Evolutionary conservation across 139 green algal genomes (phyloP).

Genomic region (Microglena sp.): DNA sequence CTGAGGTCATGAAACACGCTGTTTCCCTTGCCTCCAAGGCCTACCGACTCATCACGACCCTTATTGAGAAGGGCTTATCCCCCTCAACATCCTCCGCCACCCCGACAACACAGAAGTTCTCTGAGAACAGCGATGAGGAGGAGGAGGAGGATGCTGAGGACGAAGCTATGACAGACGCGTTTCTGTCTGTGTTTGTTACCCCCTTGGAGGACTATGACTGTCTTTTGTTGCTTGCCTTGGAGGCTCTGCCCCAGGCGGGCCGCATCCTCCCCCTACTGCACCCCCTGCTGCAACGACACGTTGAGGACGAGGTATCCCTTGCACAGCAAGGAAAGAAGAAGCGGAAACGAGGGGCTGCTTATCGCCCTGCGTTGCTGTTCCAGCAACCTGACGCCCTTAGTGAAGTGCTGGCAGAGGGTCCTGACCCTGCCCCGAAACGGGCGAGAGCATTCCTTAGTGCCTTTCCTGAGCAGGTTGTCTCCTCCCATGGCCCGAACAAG

Average conservation of each 20-base stretch:
- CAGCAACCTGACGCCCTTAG: slow-evolving; percentile 23
- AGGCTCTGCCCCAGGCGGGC: slow-evolving; percentile 30
- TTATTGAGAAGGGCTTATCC: too few relatives aligned
- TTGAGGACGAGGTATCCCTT: background rate
- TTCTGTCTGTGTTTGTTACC: slow-evolving; percentile 26
- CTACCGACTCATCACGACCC: too few relatives aligned
- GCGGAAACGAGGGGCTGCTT: too few relatives aligned
- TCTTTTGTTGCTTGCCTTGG: slow-evolving; percentile 42
- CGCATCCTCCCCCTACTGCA: slow-evolving; percentile 1
- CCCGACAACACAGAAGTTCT: too few relatives aligned
- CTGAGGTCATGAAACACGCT: too few relatives aligned
- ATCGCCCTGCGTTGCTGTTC: too few relatives aligned
- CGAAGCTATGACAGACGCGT: too few relatives aligned
- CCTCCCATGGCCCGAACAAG: slow-evolving; percentile 14
- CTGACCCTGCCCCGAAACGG: slow-evolving; percentile 19
- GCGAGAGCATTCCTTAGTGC: slow-evolving; percentile 26
- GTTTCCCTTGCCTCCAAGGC: too few relatives aligned
- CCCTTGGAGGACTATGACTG: slow-evolving; percentile 47
- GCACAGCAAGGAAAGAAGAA: too few relatives aligned
- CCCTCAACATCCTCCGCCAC: too few relatives aligned
- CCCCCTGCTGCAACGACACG: slow-evolving; percentile 5
- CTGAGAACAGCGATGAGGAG: too few relatives aligned
- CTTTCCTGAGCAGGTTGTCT: slow-evolving; percentile 38
- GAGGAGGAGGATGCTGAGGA: background rate
- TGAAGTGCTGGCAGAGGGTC: background rate